Base-by-base conservation (phyloP, 164 flowering plant genomes). In the Pachysandra terminalis region DNA sequence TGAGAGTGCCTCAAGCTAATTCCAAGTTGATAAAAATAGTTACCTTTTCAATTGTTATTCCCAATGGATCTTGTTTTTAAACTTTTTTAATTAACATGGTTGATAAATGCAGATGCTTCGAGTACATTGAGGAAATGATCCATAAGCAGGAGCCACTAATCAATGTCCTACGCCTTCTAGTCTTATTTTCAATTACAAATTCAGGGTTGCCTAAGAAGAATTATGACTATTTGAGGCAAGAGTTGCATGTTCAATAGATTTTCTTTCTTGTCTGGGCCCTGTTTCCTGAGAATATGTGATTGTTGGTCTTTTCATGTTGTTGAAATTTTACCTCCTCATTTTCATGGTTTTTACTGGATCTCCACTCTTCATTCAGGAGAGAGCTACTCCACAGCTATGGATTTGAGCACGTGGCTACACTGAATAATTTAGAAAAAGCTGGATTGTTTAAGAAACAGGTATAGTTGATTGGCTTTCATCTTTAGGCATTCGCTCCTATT, bases 301-400 rank as follows among this genome's bases (percentile, higher is more conserved):
- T 24, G 21, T 22, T 26, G 61, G 37, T 37, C 51, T 10, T 45
- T 45, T 5, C 51, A 45, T 45, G 1, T 45, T 15, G 14, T 45
- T 10, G 51, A 45, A 45, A 13, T 12, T 45, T 45, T 45, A 45
- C 51, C 17, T 45, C 15, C 10, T 5, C 15, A 5, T 45, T 45
- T 45, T 45, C 51, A n/a, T 32, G 37, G 3, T 32, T 45, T 41
- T 24, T 67, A 14, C 24, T 32, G 58, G 13, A 35, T 25, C 17
- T 56, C 57, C 24, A 27, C 27, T 67, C 58, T 19, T 22, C 17
- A 27, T 66, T 16, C 64, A 95, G 99, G 97, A 88, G 98, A 80
- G 99, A 96, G 85, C 74, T 96, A 32, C 97, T 96, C 28, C 98
- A 92, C 71, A 93, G 99, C 78, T 96, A 96, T 82, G 99, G 99